phyloP scores from a whole-genome alignment of 352 stramenopile genomes.

The Globisporangium paddicum region DNA sequence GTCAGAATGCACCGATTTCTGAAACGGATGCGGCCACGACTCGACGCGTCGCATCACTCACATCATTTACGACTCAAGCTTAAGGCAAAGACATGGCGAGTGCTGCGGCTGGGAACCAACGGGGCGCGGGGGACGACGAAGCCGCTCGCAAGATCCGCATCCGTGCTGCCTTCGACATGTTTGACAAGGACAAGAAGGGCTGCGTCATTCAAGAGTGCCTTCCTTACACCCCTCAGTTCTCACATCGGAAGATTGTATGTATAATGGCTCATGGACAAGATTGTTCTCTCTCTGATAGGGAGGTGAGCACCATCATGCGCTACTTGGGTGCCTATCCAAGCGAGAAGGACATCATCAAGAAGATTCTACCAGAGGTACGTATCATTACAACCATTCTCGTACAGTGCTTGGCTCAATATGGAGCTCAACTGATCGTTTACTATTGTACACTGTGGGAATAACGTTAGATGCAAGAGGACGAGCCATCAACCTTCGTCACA shows the following conservation, averaged over 20 bases:
- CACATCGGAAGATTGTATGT: no score
- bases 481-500: slow-evolving; percentile 86
- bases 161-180: slow-evolving; percentile 85
- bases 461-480: slow-evolving; percentile 83
- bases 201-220: slow-evolving; percentile 82
- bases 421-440: background rate
- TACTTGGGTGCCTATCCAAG: slow-evolving; percentile 89
- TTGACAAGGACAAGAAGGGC: slow-evolving; percentile 91
- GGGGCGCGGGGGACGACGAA: slow-evolving; percentile 31
- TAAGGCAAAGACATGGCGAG: slow-evolving; percentile 2
- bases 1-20: background rate
- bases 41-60: background rate
- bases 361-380: slow-evolving; percentile 83
- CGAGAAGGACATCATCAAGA: slow-evolving; percentile 90
- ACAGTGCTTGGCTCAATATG: background rate
- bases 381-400: background rate
- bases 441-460: background rate
- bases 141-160: slow-evolving; percentile 50
- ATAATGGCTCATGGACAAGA: no score
- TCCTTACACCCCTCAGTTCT: background rate
- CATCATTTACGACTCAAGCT: background rate
- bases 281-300: slow-evolving; percentile 30
- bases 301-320: slow-evolving; percentile 90
- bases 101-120: slow-evolving; percentile 23
- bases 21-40: background rate